These are phyloP conservation scores for Hypoxylon sp. DNA, from an alignment of 2,329 filamentous ascomycete species.

Conservation along the genomic window DNA sequence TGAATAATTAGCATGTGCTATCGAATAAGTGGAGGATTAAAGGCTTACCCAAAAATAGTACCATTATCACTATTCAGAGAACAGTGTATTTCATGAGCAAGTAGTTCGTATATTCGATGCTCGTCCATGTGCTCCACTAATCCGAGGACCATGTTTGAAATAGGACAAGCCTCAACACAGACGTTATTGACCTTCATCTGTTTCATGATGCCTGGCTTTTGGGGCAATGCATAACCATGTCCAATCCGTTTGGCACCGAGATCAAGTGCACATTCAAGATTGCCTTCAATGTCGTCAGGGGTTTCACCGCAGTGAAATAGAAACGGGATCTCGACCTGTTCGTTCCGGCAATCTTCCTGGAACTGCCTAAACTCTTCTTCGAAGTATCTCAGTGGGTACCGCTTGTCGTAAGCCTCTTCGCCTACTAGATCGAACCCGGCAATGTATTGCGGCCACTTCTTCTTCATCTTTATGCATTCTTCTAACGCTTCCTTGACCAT, in stretches of 20 bases:
- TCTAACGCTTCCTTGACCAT: conserved; percentile 64
- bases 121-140: conserved; percentile 76
- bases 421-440: conserved; percentile 74
- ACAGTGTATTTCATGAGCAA: conserved; percentile 81
- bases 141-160: conserved; percentile 82
- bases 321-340: conserved; percentile 74
- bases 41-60: conserved; percentile 74
- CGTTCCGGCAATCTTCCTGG: conserved; percentile 60
- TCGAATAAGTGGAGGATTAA: not conserved
- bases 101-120: conserved; percentile 76
- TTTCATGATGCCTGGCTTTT: conserved; percentile 76
- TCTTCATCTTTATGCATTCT: conserved; percentile 70
- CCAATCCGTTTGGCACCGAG: conserved; percentile 79
- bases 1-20: conserved; percentile 26
- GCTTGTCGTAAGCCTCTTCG: conserved; percentile 66
- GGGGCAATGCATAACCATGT: conserved; percentile 78
- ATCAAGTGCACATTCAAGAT: conserved; percentile 77
- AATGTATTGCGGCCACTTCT: conserved; percentile 65
- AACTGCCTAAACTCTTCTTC: conserved; percentile 66
- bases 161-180: conserved; percentile 82
- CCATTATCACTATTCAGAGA: conserved; percentile 83
- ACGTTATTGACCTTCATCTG: conserved; percentile 74
- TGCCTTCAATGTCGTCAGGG: conserved; percentile 76
- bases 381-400: conserved; percentile 66
- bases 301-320: conserved; percentile 85